These are phyloP conservation scores for Ramaria sp. DNA, from an alignment of 768 basidiomycete genomes.

Conservation along the genomic window DNA sequence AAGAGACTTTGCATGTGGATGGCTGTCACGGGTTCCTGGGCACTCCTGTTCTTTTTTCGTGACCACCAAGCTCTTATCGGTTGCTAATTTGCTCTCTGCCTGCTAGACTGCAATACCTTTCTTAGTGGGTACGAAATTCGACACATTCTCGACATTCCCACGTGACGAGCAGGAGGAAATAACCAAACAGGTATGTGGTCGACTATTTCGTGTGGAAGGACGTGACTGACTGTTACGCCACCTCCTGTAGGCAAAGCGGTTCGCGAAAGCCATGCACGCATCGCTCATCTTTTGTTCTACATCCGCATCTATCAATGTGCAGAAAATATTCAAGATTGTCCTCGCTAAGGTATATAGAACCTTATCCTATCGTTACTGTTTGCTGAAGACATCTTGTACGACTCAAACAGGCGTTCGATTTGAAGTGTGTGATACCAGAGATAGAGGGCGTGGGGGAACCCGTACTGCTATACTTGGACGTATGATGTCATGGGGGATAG, in stretches of 20 bases:
- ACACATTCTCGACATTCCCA: conserved; percentile 91
- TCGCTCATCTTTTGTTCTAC: conserved; percentile 99
- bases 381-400: background rate
- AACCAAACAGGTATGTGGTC: conserved; percentile 72
- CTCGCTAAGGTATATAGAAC: conserved; percentile 52
- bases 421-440: conserved; percentile 98
- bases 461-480: conserved; percentile 86
- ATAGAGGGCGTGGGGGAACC: conserved; percentile 97
- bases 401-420: conserved; percentile 61
- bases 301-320: conserved; percentile 97
- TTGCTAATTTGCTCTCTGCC: background rate
- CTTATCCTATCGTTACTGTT: conserved; percentile 10
- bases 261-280: conserved; percentile 98
- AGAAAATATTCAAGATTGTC: conserved; percentile 99
- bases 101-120: conserved; percentile 93
- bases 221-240: conserved; percentile 7
- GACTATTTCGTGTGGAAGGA: too few relatives aligned
- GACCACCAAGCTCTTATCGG: too few relatives aligned
- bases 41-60: too few relatives aligned
- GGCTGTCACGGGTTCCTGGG: too few relatives aligned
- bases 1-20: too few relatives aligned
- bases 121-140: conserved; percentile 96
- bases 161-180: conserved; percentile 99
- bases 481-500: conserved; percentile 25
- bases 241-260: conserved; percentile 73